phyloP scores from a whole-genome alignment of 1,139 yeast species.

The Candida neerlandica region DNA sequence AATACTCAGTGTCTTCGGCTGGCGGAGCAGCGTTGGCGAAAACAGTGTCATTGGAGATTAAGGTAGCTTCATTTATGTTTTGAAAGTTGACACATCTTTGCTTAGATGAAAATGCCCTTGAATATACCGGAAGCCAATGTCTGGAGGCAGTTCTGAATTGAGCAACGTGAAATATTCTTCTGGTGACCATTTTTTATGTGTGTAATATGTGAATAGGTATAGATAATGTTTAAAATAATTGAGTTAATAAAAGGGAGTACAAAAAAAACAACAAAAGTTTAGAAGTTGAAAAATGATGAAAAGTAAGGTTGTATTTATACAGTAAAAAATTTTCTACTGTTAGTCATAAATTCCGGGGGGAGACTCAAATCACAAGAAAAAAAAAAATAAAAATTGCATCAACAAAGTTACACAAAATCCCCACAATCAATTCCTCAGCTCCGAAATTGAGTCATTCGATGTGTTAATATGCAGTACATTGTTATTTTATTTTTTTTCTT shows the following conservation, averaged over 20 bases:
- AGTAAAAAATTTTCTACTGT: neutral
- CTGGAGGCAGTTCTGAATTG: conserved; percentile 47
- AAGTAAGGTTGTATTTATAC: conserved; percentile 1
- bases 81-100: conserved; percentile 43
- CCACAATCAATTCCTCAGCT: conserved; percentile 1
- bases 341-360: conserved; percentile 2
- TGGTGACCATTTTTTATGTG: conserved; percentile 27
- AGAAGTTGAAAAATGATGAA: neutral
- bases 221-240: neutral
- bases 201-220: conserved; percentile 1
- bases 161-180: conserved; percentile 39
- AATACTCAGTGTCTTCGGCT: conserved; percentile 26
- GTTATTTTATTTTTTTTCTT: neutral
- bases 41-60: conserved; percentile 42
- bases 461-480: neutral
- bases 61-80: conserved; percentile 32
- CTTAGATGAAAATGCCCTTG: conserved; percentile 35
- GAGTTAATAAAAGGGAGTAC: neutral
- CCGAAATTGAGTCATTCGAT: conserved; percentile 4
- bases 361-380: neutral
- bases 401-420: neutral
- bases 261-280: neutral
- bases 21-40: conserved; percentile 19
- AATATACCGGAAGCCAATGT: conserved; percentile 43
- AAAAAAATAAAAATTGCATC: neutral